These are phyloP conservation scores for Yamadazyma songkhlaensis DNA, from an alignment of 1,139 yeast species.

Conservation along the genomic window DNA sequence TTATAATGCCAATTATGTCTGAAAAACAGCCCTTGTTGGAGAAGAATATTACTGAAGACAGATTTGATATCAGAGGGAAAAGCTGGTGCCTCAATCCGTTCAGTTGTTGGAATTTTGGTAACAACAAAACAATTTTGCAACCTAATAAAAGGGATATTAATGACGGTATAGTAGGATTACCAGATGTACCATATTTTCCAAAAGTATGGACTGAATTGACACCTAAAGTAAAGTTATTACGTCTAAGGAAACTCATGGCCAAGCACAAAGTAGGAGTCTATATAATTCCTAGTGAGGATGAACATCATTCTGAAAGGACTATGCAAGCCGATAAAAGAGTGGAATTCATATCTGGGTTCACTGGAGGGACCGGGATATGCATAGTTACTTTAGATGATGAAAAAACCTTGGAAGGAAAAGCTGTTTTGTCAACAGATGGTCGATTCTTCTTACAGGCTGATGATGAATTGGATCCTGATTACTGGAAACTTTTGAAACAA, in stretches of 20 bases:
- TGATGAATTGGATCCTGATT: conserved; percentile 29
- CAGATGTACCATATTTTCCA: conserved; percentile 1
- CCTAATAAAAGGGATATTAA: background rate
- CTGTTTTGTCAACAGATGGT: conserved; percentile 53
- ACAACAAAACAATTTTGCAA: no score
- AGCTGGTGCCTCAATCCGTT: no score
- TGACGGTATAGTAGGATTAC: background rate
- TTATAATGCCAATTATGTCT: background rate
- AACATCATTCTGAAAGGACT: conserved; percentile 52
- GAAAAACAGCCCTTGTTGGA: conserved; percentile 5
- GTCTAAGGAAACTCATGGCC: conserved; percentile 38
- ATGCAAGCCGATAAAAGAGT: conserved; percentile 47
- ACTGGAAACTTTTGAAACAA: conserved; percentile 37
- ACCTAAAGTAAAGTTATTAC: conserved; percentile 22
- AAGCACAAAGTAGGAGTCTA: conserved; percentile 43
- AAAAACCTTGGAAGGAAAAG: conserved; percentile 28
- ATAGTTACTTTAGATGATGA: conserved; percentile 39
- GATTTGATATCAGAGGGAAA: no score
- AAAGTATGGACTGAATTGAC: conserved; percentile 7
- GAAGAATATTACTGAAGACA: no score
- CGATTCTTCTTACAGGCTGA: conserved; percentile 49
- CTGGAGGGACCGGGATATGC: conserved; percentile 55
- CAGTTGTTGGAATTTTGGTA: no score
- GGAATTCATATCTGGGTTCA: conserved; percentile 47
- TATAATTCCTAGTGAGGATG: conserved; percentile 53